Base-by-base conservation (phyloP, 108 stramenopile species). In the Cyclotella baltica region DNA sequence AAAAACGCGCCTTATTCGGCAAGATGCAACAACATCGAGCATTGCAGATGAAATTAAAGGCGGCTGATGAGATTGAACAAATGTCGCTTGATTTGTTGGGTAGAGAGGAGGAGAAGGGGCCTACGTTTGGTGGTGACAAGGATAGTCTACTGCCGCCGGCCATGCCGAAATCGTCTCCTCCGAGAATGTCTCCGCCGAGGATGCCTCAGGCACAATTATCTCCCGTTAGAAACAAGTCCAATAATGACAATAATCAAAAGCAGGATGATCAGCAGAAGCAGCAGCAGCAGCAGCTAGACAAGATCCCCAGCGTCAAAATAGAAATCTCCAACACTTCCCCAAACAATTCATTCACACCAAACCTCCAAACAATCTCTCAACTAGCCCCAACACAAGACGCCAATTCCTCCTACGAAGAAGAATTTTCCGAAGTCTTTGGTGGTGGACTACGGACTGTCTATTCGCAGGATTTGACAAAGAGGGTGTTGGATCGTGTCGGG, bases 361-460 rank as follows among this genome's bases (percentile, higher is more conserved):
- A 10, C 19, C 11, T 52, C 30, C 59, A 61, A 34, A 31, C 0
- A 34, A 13, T 0, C 30, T 1, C 16, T 33, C 59, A 33, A 34
- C 59, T 11, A 61, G 10, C 1, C 11, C 31, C 15, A 61, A 52
- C 19, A 52, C 6, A 19, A 55, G 53, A 23, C 15, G 19, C 53
- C 19, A 25, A 19, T 19, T 59, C 18, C 29, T 59, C 51, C 51
- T 52, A 10, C 19, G 67, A 61, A 47, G 75, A 76, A 38, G 65
- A 67, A 30, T 76, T 76, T 23, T 76, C 75, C 3, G 75, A 76
- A 38, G 66, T 76, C 2, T 76, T 76, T 47, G 52, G 67, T 16
- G 75, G 66, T 20, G 50, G 67, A 48, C 15, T 66, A 19, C 29
- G 34, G 25, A 62, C 35, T 0, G 46, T 47, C n/a, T 34, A 38